Evolutionary conservation across 75 land plant genomes (phyloP), one percentile per base, ranked within the genome.

Genomic region (Pinus albicaulis): DNA sequence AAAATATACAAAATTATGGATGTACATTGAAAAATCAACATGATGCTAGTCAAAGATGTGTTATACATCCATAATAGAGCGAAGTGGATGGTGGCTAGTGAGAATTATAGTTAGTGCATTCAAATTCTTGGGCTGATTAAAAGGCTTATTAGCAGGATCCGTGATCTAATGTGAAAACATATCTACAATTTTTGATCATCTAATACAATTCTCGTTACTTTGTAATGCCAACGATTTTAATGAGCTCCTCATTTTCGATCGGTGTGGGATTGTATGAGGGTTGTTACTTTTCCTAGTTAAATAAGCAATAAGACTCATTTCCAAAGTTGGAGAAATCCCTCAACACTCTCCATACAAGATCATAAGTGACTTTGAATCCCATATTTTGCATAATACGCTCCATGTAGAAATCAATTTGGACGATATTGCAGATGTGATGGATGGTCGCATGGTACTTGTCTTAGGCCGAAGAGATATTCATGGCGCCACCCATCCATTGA

Each of bases 351-450:
- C 38, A 81, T 55, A 88, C 92, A 55, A 90, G 82, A 36, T 91
- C 92, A 28, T 88, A 78, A 31, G 60, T 80, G 55, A 82, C 69
- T 17, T 70, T 34, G 64, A 82, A 31, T 11, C 59, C 61, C 52
- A 89, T 55, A 56, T 79, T 83, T 76, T 83, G 76, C 55, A 90
- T 90, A 28, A 88, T 88, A 16, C 92, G 87, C 68, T 90, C 92
- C 60, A 86, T 74, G 86, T 81, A 82, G 65, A 86, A 24, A 79
- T 91, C 92, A 7, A 59, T 75, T 28, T 84, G 80, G 62, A 91
- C 90, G 20, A 91, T 78, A 81, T 57, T 59, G 81, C 89, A 78
- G 62, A 91, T 80, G 83, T 88, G 92, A 70, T 83, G 76, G 57
- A 91, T 73, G 7, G 81, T 81, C 0, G 88, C 86, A 74, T 82